Conservation (phyloP, 2,329 filamentous ascomycete species). For the Plenodomus biglobosus region DNA sequence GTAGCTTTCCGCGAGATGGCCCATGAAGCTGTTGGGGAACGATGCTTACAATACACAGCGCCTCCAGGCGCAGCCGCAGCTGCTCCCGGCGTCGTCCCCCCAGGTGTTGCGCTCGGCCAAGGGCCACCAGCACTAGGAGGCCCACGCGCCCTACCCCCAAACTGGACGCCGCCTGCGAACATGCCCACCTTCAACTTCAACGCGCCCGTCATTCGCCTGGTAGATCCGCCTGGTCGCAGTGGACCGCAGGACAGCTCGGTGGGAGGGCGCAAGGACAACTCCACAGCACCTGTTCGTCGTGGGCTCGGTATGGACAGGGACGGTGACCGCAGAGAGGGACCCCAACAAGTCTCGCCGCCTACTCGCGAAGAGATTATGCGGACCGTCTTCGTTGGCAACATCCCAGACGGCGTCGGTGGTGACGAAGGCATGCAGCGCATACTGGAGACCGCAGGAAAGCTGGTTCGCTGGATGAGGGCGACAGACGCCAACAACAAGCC, state of each 20-base stretch:
- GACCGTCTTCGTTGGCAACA: slow-evolving; percentile 85
- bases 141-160: slow-evolving; percentile 76
- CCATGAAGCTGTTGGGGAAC: background rate
- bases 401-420: slow-evolving; percentile 74
- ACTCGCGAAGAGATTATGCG: slow-evolving; percentile 87
- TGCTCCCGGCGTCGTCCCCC: slow-evolving; percentile 71
- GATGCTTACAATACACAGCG: slow-evolving; percentile 7
- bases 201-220: slow-evolving; percentile 91
- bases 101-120: slow-evolving; percentile 74
- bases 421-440: slow-evolving; percentile 80
- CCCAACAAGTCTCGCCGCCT: slow-evolving; percentile 73
- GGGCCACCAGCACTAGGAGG: slow-evolving; percentile 74
- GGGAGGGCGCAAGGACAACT: slow-evolving; percentile 52
- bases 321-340: slow-evolving; percentile 64
- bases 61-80: slow-evolving; percentile 50
- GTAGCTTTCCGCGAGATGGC: slow-evolving; percentile 23
- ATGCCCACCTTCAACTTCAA: slow-evolving; percentile 99
- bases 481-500: slow-evolving; percentile 78
- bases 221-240: slow-evolving; percentile 71
- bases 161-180: slow-evolving; percentile 85
- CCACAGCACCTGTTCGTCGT: slow-evolving; percentile 43
- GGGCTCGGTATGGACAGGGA: slow-evolving; percentile 63
- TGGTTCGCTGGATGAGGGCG: slow-evolving; percentile 83
- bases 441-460: slow-evolving; percentile 71
- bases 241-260: slow-evolving; percentile 46